phyloP scores from a whole-genome alignment of 441 rosid genomes.

The Adansonia rubrostipa region DNA sequence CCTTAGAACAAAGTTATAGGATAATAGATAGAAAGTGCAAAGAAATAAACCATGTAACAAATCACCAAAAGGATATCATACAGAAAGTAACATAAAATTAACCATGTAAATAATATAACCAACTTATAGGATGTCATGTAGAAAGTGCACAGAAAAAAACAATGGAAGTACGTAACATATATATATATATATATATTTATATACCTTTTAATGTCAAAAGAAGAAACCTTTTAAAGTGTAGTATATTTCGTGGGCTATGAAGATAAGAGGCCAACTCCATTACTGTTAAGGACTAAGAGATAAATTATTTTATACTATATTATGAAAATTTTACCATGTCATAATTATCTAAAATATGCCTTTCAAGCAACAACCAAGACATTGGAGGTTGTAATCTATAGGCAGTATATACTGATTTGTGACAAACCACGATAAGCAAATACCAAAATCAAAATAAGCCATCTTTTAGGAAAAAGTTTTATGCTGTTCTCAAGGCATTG shows the following conservation, averaged over 20 bases:
- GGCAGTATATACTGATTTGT: neutral
- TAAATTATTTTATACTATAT: neutral
- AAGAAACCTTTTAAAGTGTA: neutral
- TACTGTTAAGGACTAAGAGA: neutral
- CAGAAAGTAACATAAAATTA: neutral
- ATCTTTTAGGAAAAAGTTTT: neutral
- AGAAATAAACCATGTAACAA: constrained; percentile 1
- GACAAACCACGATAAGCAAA: neutral
- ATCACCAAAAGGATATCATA: neutral
- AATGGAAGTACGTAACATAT: neutral
- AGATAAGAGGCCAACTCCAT: constrained; percentile 5
- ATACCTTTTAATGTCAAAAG: constrained; percentile 5
- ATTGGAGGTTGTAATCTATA: neutral
- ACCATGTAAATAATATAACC: neutral
- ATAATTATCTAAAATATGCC: constrained; percentile 10
- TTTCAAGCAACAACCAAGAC: constrained; percentile 11
- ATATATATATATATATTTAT: neutral
- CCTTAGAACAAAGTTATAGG: neutral
- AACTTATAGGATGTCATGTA: neutral
- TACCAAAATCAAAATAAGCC: constrained; percentile 9
- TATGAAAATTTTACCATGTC: neutral
- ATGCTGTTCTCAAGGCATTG: constrained; percentile 12
- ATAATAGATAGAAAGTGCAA: neutral
- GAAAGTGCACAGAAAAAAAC: neutral
- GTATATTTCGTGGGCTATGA: neutral